phyloP scores from a whole-genome alignment of 352 stramenopile species.

The Paralagenidium karlingii region DNA sequence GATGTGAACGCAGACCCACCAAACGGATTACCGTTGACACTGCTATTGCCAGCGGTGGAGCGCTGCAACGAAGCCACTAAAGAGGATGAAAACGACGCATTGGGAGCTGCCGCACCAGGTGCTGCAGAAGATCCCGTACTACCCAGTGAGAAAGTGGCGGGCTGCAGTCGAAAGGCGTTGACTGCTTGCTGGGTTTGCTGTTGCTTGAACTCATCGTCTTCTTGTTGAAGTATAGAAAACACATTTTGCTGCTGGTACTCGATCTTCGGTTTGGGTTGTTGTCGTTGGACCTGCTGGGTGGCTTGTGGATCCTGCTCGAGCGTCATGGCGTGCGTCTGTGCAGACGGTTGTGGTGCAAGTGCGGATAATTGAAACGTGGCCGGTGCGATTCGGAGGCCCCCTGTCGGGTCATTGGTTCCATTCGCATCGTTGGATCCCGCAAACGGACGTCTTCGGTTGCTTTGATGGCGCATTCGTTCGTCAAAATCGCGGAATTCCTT shows the following conservation, averaged over 20 bases:
- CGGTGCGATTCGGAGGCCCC: constrained; percentile 32
- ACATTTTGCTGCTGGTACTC: constrained; percentile 2
- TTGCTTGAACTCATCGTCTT: background rate
- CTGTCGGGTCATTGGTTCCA: constrained; percentile 13
- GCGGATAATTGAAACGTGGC: constrained; percentile 73
- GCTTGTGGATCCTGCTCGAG: background rate
- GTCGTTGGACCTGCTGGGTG: constrained; percentile 8
- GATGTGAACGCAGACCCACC: too few species aligned
- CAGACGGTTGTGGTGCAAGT: too few species aligned
- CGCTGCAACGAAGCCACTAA: too few species aligned
- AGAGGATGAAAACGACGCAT: too few species aligned
- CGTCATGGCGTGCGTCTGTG: constrained; percentile 8
- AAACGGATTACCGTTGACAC: too few species aligned
- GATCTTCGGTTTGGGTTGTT: constrained; percentile 1
- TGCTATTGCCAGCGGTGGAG: too few species aligned
- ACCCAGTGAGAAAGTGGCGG: constrained; percentile 54
- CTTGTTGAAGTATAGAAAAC: background rate
- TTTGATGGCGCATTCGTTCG: constrained; percentile 47
- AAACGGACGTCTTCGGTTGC: constrained; percentile 8
- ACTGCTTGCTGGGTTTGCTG: constrained; percentile 21
- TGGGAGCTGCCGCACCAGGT: constrained; percentile 8
- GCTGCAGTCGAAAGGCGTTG: constrained; percentile 54
- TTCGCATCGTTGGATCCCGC: constrained; percentile 7
- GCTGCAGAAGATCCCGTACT: constrained; percentile 11
- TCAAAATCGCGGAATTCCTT: constrained; percentile 70